Base-by-base conservation (phyloP, 2,329 filamentous ascomycete species). In the Gliomastix tumulicola region DNA sequence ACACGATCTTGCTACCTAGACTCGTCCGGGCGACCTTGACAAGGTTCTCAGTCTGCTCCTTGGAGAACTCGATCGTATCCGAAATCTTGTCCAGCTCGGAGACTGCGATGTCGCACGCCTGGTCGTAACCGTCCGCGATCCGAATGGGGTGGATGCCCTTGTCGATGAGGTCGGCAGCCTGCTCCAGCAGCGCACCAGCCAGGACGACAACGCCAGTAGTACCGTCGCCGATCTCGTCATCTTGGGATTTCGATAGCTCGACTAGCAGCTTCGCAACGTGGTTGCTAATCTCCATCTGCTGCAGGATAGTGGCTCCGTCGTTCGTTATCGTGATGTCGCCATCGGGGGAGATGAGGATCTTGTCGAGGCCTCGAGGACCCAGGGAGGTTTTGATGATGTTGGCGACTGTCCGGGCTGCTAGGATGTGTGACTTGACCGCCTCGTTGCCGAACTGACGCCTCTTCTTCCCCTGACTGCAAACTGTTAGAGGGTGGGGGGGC, bases 321-420 rank as follows among this genome's bases (percentile, higher is more conserved):
- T 98, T 98, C 49, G 92, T 98, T 44, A 98, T 88, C 44, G 92
- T 98, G 62, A 98, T 98, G 65, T 98, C 92, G 61, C 92, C 92
- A 60, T 98, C 92, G 43, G 92, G 86, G 35, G 92, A 98, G 54
- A 98, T 98, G 51, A 98, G 78, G 58, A 98, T 98, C 73, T 98
- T 98, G 73, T 98, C 92, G 56, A 98, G 81, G 45, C 92, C 92
- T 50, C 92, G 84, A 37, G 92, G 92, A 35, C 92, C 92, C 52
- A 98, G 75, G 47, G 94, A 98, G 43, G 88, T 92, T 74, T 94
- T 96, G 66, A 98, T 88, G 52, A 98, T 92, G 67, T 88, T 94
- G 50, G 92, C 85, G 51, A 98, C 89, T 40, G 92, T 97, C 59
- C 89, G 82, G 38, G 94, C 94, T 42, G 92, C 90, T 53, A 97